Percentiles rank a stretch among this genome's conserved stretches.
Conservation (phyloP, 306 rosid species). For the Casuarina equisetifolia region DNA sequence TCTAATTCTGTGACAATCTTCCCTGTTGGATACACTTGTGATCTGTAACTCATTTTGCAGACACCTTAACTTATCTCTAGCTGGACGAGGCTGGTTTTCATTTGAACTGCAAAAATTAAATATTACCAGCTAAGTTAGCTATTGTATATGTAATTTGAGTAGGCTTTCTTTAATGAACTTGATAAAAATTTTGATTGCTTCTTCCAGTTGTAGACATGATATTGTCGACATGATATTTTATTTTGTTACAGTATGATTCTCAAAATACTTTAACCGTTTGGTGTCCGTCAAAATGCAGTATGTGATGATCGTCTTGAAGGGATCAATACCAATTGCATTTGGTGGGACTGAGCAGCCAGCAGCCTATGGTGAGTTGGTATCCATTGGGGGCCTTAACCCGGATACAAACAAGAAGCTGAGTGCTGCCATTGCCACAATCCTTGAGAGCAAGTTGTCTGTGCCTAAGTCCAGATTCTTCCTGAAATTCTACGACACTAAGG, state of each 20-base stretch:
- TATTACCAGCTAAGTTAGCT: not conserved
- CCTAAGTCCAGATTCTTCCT: constrained; percentile 80
- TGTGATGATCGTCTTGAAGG: constrained; percentile 94
- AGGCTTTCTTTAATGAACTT: not conserved
- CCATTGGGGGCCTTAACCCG: constrained; percentile 87
- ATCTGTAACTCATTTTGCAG: not conserved
- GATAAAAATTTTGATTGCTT: not conserved
- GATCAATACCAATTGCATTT: constrained; percentile 87
- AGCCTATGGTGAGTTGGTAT: constrained; percentile 91
- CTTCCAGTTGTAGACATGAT: not conserved
- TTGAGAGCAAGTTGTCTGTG: constrained; percentile 84
- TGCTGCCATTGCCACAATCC: constrained; percentile 73
- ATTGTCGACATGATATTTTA: not conserved
- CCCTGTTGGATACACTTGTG: too few species aligned
- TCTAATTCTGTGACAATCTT: too few species aligned
- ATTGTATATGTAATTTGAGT: not conserved
- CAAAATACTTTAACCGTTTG: not conserved
- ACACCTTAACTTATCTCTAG: not conserved
- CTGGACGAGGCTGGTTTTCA: not conserved
- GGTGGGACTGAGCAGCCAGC: constrained; percentile 92
- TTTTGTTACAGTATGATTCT: constrained; percentile 4
- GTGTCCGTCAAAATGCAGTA: constrained; percentile 50
- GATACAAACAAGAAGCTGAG: constrained; percentile 86
- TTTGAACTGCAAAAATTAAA: not conserved
- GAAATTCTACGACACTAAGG: constrained; percentile 87